phyloP scores from a whole-genome alignment of 2,329 filamentous ascomycete species.

The Coniosporium tulheliwenetii region DNA sequence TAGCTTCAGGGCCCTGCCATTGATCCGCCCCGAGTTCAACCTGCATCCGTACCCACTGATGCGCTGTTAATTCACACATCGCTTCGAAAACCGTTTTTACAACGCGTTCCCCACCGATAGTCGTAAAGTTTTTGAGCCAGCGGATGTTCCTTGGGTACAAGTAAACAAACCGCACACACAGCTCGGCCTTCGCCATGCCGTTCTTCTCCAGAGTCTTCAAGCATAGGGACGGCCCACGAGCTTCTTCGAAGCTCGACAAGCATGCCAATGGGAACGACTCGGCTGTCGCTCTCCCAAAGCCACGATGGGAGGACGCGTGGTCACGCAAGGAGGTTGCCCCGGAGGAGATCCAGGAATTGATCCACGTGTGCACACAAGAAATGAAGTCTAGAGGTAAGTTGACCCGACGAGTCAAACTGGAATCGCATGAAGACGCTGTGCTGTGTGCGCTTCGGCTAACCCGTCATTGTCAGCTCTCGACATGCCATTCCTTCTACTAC shows the following conservation, averaged over 20 bases:
- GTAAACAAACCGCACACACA: too few species aligned
- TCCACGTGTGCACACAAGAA: constrained; percentile 74
- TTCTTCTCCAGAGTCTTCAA: constrained; percentile 52
- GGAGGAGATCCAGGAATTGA: constrained; percentile 79
- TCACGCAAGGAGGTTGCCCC: constrained; percentile 66
- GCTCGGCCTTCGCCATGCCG: constrained; percentile 24
- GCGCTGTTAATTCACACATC: too few species aligned
- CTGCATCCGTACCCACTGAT: too few species aligned
- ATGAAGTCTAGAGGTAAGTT: constrained; percentile 80
- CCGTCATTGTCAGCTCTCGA: constrained; percentile 51
- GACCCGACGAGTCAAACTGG: neutral
- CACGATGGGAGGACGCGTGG: constrained; percentile 80
- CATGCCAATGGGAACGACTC: constrained; percentile 24
- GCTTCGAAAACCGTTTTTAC: too few species aligned
- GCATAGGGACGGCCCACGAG: constrained; percentile 52
- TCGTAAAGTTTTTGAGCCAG: too few species aligned
- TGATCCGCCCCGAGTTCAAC: too few species aligned
- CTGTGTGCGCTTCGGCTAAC: neutral
- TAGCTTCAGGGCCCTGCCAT: too few species aligned
- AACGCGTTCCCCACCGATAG: too few species aligned
- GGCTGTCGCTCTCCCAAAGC: constrained; percentile 46
- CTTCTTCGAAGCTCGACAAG: constrained; percentile 40
- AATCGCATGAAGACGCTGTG: too few species aligned
- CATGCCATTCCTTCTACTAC: constrained; percentile 80
- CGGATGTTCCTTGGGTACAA: too few species aligned